A percentile compares a stretch with the other conserved stretches of the same genome.
phyloP scores from a whole-genome alignment of 495 filamentous ascomycete species.

The Daldinia concentrica region DNA sequence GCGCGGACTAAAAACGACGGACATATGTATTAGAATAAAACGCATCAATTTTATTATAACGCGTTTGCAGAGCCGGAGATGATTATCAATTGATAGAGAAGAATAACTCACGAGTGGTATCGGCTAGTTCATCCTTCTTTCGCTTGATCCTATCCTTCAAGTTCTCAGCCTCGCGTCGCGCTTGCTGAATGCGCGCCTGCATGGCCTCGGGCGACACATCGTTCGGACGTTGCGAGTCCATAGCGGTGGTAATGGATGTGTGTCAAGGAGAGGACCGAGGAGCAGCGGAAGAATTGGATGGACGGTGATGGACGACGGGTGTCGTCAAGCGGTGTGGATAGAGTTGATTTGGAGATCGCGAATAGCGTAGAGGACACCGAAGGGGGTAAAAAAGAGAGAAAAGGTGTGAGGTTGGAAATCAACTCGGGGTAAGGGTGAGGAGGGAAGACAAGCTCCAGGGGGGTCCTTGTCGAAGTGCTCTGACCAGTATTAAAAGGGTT shows the following conservation, averaged over 20 bases:
- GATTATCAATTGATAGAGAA: slow-evolving; percentile 13
- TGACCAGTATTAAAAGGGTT: slow-evolving; percentile 34
- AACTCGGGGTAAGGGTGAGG: slow-evolving; percentile 48
- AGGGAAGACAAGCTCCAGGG: slow-evolving; percentile 40
- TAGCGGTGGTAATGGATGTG: slow-evolving; percentile 46
- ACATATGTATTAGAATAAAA: background rate
- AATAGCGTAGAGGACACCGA: slow-evolving; percentile 45
- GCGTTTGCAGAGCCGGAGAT: background rate
- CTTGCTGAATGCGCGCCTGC: slow-evolving; percentile 88
- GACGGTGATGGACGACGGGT: slow-evolving; percentile 32
- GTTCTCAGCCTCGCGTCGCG: slow-evolving; percentile 95
- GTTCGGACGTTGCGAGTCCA: slow-evolving; percentile 62
- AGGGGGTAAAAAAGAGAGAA: slow-evolving; percentile 43
- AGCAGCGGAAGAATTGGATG: slow-evolving; percentile 41
- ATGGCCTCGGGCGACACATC: slow-evolving; percentile 69
- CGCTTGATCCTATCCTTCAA: slow-evolving; percentile 99
- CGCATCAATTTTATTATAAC: background rate
- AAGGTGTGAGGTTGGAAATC: slow-evolving; percentile 50
- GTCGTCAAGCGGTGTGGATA: slow-evolving; percentile 43
- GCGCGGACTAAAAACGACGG: slow-evolving; percentile 74
- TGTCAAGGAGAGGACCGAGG: slow-evolving; percentile 39
- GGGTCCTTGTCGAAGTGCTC: slow-evolving; percentile 38
- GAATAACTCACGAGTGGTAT: slow-evolving; percentile 85
- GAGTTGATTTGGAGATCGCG: slow-evolving; percentile 39
- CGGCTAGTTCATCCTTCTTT: slow-evolving; percentile 99